These are phyloP conservation scores for Kingdonia uniflora DNA, from an alignment of 164 flowering plant genomes.

Conservation along the genomic window DNA sequence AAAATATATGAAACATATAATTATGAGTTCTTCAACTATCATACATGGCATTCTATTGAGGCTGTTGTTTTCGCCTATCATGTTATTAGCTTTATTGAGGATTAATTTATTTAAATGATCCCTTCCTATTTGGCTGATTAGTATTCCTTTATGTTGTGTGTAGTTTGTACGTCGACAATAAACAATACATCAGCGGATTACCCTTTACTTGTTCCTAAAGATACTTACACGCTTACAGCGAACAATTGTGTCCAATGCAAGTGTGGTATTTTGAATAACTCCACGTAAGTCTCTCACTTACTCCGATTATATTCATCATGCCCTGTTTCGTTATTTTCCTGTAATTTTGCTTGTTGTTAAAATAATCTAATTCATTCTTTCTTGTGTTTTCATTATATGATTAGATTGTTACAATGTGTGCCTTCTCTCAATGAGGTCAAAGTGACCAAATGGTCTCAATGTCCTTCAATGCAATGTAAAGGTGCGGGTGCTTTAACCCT, in stretches of 20 bases:
- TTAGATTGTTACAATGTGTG: conserved; percentile 46
- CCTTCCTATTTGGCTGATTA: neutral
- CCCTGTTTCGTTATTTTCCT: no score
- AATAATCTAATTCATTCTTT: neutral
- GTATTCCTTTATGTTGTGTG: neutral
- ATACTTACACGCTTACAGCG: conserved; percentile 50
- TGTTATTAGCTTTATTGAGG: no score
- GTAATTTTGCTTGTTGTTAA: neutral
- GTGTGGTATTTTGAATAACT: conserved; percentile 32
- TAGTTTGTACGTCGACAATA: conserved; percentile 52
- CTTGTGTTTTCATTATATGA: neutral
- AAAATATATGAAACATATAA: neutral
- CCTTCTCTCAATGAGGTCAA: conserved; percentile 20
- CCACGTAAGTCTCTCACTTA: conserved; percentile 32
- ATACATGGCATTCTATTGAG: neutral
- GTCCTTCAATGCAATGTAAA: conserved; percentile 44
- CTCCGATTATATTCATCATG: neutral
- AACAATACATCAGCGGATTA: conserved; percentile 31
- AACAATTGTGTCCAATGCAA: conserved; percentile 53
- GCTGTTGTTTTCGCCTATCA: no score
- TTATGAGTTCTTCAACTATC: neutral
- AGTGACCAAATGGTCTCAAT: conserved; percentile 20
- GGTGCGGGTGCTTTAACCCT: conserved; percentile 17
- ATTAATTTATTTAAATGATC: no score
- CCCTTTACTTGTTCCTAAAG: conserved; percentile 43